Conservation (phyloP, 2,329 filamentous ascomycete species). For the Magnaporthiopsis rhizophila region DNA sequence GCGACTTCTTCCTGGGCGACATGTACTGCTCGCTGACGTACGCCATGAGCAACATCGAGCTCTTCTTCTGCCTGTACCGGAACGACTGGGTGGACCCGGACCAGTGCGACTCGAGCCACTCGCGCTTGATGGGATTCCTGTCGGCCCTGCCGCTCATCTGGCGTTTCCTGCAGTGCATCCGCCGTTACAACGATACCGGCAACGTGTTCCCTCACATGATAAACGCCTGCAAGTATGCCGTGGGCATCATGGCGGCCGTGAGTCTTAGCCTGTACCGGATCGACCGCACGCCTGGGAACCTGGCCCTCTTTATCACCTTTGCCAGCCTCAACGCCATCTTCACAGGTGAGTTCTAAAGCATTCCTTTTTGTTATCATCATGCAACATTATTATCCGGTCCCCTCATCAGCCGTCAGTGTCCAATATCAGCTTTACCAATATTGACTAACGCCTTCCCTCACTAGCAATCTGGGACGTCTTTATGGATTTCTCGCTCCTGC, state of each 20-base stretch:
- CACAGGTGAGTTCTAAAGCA: slow-evolving; percentile 48
- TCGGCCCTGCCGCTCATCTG: slow-evolving; percentile 76
- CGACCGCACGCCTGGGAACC: slow-evolving; percentile 41
- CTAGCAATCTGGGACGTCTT: slow-evolving; percentile 81
- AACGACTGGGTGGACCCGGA: slow-evolving; percentile 62
- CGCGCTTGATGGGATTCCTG: slow-evolving; percentile 79
- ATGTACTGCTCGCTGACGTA: slow-evolving; percentile 97
- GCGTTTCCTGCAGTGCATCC: slow-evolving; percentile 83
- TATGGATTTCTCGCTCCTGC: slow-evolving; percentile 94
- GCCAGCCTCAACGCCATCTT: slow-evolving; percentile 79
- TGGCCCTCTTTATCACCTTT: slow-evolving; percentile 71
- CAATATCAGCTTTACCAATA: no score
- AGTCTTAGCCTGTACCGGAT: slow-evolving; percentile 79
- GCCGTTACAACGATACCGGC: slow-evolving; percentile 78
- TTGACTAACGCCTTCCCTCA: not conserved
- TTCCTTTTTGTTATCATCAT: not conserved
- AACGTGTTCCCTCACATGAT: slow-evolving; percentile 88
- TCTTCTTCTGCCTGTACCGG: slow-evolving; percentile 95
- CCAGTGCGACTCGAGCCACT: slow-evolving; percentile 80
- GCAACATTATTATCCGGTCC: not conserved
- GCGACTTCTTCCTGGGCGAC: slow-evolving; percentile 95
- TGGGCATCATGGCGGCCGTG: slow-evolving; percentile 73
- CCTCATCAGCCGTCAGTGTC: no score
- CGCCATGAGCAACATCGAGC: slow-evolving; percentile 75
- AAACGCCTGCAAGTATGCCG: slow-evolving; percentile 86